These are phyloP conservation scores for Aspergillus latus DNA, from an alignment of 2,329 filamentous ascomycete species.

Conservation along the genomic window DNA sequence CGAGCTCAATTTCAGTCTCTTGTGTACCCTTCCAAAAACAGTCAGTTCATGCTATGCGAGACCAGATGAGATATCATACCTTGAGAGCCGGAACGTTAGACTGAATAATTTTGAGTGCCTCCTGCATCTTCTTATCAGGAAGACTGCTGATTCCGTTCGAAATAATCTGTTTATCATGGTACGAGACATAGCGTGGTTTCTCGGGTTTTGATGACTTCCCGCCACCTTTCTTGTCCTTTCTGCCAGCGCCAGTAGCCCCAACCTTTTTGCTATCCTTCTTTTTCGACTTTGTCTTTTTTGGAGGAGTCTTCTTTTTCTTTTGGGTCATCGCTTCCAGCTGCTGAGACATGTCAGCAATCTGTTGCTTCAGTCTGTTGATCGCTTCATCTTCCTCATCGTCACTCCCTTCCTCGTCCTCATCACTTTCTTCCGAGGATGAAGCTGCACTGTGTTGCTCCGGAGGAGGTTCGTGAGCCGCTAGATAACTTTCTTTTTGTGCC, in stretches of 20 bases:
- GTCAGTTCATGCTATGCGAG: constrained; percentile 6
- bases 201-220: constrained; percentile 42
- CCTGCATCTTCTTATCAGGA: constrained; percentile 72
- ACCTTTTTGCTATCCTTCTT: constrained; percentile 42
- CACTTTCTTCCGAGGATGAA: constrained; percentile 66
- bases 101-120: constrained; percentile 87
- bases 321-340: constrained; percentile 57
- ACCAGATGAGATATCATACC: constrained; percentile 38
- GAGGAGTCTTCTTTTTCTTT: constrained; percentile 62
- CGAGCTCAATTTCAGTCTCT: constrained; percentile 50
- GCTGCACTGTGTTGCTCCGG: constrained; percentile 66
- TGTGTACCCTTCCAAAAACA: constrained; percentile 38
- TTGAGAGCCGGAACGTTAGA: constrained; percentile 73
- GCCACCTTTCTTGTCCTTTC: constrained; percentile 56
- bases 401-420: constrained; percentile 70
- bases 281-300: constrained; percentile 42
- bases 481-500: constrained; percentile 76
- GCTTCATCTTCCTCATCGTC: constrained; percentile 61
- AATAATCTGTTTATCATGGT: constrained; percentile 86
- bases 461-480: constrained; percentile 69
- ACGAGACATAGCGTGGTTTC: constrained; percentile 66
- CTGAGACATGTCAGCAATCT: constrained; percentile 72
- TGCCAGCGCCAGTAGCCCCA: constrained; percentile 47
- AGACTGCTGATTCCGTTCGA: constrained; percentile 81
- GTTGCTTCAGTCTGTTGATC: constrained; percentile 66